Evolutionary conservation across 805 yeast genomes (phyloP), one percentile per base, ranked within the genome.

Genomic region (Ogataea polymorpha): DNA sequence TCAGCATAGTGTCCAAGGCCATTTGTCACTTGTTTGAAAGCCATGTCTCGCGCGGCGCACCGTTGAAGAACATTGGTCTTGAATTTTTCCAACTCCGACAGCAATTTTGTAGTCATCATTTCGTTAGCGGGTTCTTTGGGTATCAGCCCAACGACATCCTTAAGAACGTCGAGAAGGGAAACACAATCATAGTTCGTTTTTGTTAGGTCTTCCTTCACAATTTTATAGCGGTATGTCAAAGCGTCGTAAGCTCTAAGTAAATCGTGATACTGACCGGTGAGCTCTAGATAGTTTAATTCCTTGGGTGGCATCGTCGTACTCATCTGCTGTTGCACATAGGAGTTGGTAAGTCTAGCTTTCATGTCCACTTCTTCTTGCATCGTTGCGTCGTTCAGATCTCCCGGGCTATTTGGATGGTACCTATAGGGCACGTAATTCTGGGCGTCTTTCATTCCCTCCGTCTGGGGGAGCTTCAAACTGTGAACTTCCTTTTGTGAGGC

Each of bases 141-240:
- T 7, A 51, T 18, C 20, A 46, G 11, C 10, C 38, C 40, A 2
- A 53, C 38, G 2, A 45, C 39, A 16, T 61, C 66, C 33, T 56
- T 62, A 15, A 63, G 25, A 12, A 61, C 46, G 41, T 79, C 85
- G 9, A 80, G 50, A 7, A 80, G 44, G 27, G 68, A 68, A 3
- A 79, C 71, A 60, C 77, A 65, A 49, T 80, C 87, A 39, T 68
- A 52, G 50, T 77, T 78, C 13, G 74, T 67, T 39, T 67, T 66
- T 26, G 71, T 69, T 42, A 76, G 52, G 35, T 77, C 79, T 5
- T 71, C 75, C 23, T 63, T 56, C 6, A 79, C 66, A 9, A 66
- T 50, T 21, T 78, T 83, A 51, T 74, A 73, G 38, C 71, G 65
- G 12, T 68, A 51, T 32, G 67, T 70, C 32, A 78, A 54, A 27